Evolutionary conservation across 495 filamentous ascomycete species (phyloP).

Genomic region (Hyaloscypha bicolor): DNA sequence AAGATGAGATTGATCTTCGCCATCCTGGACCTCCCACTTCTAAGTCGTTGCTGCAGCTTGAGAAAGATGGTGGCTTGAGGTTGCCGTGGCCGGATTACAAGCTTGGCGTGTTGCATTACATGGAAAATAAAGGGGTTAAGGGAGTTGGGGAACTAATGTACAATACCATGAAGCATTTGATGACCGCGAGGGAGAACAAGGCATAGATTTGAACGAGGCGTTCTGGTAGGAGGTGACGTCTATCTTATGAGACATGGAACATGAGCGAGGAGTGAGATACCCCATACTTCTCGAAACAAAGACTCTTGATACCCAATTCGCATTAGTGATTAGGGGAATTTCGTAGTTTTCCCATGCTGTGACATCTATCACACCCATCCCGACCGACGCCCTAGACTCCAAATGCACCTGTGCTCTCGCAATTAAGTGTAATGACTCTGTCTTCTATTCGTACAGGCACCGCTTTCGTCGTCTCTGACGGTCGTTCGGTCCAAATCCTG

Average conservation of each 20-base stretch:
- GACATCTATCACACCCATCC: not conserved
- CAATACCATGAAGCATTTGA: slow-evolving; percentile 79
- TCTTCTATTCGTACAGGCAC: not conserved
- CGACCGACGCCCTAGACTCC: not conserved
- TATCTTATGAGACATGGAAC: not conserved
- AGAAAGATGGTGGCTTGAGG: slow-evolving; percentile 67
- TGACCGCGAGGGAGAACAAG: slow-evolving; percentile 39
- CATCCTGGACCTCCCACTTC: slow-evolving; percentile 81
- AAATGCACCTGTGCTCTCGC: slow-evolving; percentile 1
- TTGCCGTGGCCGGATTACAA: slow-evolving; percentile 76
- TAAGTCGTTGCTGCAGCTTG: slow-evolving; percentile 60
- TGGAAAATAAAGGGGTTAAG: slow-evolving; percentile 64
- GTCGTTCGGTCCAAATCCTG: not conserved
- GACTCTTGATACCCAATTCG: not conserved
- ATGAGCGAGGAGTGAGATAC: not conserved
- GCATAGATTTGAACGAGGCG: not conserved
- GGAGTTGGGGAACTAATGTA: slow-evolving; percentile 78
- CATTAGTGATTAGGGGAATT: slow-evolving; percentile 6
- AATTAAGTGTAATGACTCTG: not conserved
- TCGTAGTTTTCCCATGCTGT: not conserved
- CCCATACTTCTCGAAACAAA: not conserved
- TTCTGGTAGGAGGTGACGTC: not conserved
- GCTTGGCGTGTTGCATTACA: slow-evolving; percentile 68
- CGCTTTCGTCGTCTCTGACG: not conserved
- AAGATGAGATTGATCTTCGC: slow-evolving; percentile 48